Evolutionary conservation across 116 monocot species (phyloP).

Genomic region (Zostera marina): DNA sequence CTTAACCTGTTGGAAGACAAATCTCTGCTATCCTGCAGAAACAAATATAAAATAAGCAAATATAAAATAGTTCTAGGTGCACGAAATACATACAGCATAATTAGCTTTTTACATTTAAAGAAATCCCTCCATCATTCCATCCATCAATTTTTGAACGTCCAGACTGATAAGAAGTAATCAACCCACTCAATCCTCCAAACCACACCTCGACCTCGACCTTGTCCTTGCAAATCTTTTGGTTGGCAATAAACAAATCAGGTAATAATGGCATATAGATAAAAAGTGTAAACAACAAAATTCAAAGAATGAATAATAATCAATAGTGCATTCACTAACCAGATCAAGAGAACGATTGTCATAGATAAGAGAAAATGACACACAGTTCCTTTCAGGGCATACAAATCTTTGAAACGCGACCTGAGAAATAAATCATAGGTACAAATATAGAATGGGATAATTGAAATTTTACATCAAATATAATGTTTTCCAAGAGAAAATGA

Average conservation of each 20-base stretch:
- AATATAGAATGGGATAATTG: no score
- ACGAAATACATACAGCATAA: no score
- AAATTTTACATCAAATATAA: background rate
- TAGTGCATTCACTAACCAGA: slow-evolving; percentile 28
- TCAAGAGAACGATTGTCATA: slow-evolving; percentile 65
- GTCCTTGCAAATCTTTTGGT: slow-evolving; percentile 49
- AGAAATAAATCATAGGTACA: no score
- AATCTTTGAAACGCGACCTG: slow-evolving; percentile 70
- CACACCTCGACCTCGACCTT: slow-evolving; percentile 57
- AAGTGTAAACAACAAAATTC: background rate
- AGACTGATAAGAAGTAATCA: slow-evolving; percentile 25
- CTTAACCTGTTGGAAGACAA: slow-evolving; percentile 28
- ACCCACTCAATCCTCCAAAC: slow-evolving; percentile 39
- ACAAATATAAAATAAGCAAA: background rate
- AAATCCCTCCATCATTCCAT: slow-evolving; percentile 32
- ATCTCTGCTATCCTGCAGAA: slow-evolving; percentile 37
- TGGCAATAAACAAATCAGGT: no score
- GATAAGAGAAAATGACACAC: slow-evolving; percentile 63
- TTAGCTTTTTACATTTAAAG: slow-evolving; percentile 31
- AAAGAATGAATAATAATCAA: background rate
- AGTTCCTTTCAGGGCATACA: slow-evolving; percentile 62
- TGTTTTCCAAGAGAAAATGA: background rate
- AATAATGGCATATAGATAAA: background rate
- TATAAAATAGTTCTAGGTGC: no score
- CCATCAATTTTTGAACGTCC: slow-evolving; percentile 62